Conservation (phyloP, 108 stramenopile genomes). For the Aureococcus anophagefferens region DNA sequence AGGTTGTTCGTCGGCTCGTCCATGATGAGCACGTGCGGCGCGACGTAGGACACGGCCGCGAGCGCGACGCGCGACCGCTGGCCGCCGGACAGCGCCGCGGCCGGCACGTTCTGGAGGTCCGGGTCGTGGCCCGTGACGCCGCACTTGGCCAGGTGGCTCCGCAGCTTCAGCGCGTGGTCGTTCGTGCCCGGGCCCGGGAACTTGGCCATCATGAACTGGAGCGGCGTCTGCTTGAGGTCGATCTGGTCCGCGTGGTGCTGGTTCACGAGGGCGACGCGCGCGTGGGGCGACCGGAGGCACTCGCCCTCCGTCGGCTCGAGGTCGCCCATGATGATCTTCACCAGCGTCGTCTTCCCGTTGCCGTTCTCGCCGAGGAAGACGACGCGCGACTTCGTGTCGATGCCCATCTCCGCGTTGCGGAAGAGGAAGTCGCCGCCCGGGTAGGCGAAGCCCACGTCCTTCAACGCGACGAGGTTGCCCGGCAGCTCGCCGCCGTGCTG, state of each 20-base stretch:
- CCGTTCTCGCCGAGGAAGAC: conserved; percentile 49
- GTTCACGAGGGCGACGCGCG: conserved; percentile 43
- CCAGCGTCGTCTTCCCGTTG: conserved; percentile 47
- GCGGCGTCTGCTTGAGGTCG: conserved; percentile 36
- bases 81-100: conserved; percentile 49
- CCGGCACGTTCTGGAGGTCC: conserved; percentile 39
- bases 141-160: conserved; percentile 44
- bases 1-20: conserved; percentile 65
- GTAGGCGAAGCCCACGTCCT: conserved; percentile 66
- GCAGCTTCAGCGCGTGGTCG: conserved; percentile 33
- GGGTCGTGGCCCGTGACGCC: conserved; percentile 38
- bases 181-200: conserved; percentile 41
- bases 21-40: conserved; percentile 51
- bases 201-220: conserved; percentile 34
- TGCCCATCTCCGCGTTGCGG: conserved; percentile 26
- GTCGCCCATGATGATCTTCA: conserved; percentile 44
- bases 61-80: conserved; percentile 62
- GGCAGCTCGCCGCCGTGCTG: conserved; percentile 37
- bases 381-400: conserved; percentile 17
- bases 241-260: conserved; percentile 61
- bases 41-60: conserved; percentile 39
- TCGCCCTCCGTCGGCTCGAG: conserved; percentile 29
- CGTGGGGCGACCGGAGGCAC: conserved; percentile 25
- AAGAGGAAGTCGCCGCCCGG: conserved; percentile 22
- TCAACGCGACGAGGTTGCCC: conserved; percentile 52